Conservation (phyloP, 306 rosid species). For the Casuarina cunninghamiana region DNA sequence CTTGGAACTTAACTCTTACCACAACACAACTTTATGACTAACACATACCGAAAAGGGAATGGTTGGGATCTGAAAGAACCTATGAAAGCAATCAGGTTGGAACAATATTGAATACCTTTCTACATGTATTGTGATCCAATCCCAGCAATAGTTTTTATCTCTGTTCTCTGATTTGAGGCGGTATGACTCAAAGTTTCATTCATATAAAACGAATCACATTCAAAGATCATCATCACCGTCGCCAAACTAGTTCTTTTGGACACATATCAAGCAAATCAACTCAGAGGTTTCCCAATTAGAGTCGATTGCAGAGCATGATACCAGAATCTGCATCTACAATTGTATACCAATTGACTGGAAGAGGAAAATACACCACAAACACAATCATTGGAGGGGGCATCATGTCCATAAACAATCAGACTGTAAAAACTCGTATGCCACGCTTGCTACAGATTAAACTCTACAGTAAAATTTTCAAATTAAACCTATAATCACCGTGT, state of each 20-base stretch:
- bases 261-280: neutral
- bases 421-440: constrained; percentile 4
- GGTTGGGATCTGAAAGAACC: too few species aligned
- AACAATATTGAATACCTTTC: too few species aligned
- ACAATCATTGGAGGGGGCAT: neutral
- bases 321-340: neutral
- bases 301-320: neutral
- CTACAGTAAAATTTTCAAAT: constrained; percentile 24
- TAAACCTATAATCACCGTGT: constrained; percentile 33
- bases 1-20: too few species aligned
- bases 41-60: too few species aligned
- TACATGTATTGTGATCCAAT: too few species aligned
- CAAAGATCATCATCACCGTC: neutral
- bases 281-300: neutral
- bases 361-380: neutral
- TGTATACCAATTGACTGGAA: neutral
- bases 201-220: too few species aligned
- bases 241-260: neutral
- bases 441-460: constrained; percentile 27
- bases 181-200: too few species aligned
- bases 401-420: neutral
- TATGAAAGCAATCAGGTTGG: too few species aligned
- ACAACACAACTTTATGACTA: too few species aligned
- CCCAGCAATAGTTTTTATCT: too few species aligned
- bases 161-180: too few species aligned